Conservation (phyloP, 2,329 filamentous ascomycete species). For the Rutstroemia sydowiana region DNA sequence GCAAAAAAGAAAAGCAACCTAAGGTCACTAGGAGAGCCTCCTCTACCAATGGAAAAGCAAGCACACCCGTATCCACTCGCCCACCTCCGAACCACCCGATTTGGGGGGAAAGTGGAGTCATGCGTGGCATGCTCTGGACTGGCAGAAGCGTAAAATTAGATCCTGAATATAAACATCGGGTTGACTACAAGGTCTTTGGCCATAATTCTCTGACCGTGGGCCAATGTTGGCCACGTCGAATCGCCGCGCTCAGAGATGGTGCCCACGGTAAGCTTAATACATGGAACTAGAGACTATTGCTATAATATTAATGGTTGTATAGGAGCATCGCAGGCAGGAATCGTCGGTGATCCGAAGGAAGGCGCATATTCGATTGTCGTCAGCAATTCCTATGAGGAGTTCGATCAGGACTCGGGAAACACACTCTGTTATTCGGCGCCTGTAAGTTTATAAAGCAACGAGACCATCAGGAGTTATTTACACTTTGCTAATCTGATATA, state of each 20-base stretch:
- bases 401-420: neutral
- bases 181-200: neutral
- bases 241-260: neutral
- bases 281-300: no score
- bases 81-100: neutral
- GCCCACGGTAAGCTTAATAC: conserved; percentile 6
- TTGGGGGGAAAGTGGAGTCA: neutral
- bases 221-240: neutral
- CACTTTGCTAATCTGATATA: no score
- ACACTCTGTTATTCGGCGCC: neutral
- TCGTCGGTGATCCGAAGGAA: neutral
- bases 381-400: neutral
- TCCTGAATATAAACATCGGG: neutral
- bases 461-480: no score
- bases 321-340: neutral
- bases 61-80: neutral
- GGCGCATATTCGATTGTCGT: neutral
- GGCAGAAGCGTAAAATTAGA: neutral
- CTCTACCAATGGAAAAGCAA: neutral
- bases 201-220: neutral
- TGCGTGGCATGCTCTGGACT: neutral
- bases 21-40: neutral
- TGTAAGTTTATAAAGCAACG: no score
- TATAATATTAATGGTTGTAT: fast-evolving
- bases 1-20: neutral